A percentile compares a stretch with the other conserved stretches of the same genome.
Conservation (phyloP, 176 grass and related monocot species). For the Cenchrus purpureus region DNA sequence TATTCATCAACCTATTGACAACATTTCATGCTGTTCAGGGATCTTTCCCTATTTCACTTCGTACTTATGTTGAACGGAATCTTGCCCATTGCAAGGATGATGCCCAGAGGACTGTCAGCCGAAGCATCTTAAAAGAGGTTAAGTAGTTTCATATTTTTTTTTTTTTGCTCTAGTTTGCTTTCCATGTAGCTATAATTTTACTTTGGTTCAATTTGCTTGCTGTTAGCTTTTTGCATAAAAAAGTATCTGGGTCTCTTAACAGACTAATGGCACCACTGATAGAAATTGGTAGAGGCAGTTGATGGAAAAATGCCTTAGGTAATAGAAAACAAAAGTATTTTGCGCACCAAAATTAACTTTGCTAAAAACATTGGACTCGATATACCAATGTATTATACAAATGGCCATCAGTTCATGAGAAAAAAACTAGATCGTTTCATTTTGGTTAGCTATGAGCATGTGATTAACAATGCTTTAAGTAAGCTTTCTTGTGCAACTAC, state of each 20-base stretch:
- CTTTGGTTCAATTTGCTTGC: conserved; percentile 14
- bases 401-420: not conserved
- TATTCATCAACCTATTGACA: conserved; percentile 33
- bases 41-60: conserved; percentile 75
- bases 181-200: not conserved
- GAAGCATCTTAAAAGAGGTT: conserved; percentile 84
- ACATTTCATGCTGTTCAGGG: conserved; percentile 51
- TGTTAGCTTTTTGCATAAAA: not conserved
- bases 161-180: conserved; percentile 31
- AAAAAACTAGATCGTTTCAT: not conserved
- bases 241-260: not conserved
- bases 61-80: conserved; percentile 77
- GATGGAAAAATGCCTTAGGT: not conserved
- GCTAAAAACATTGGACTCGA: not conserved
- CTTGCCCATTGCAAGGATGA: conserved; percentile 88
- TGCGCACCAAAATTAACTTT: not conserved
- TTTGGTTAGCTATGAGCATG: conserved; percentile 12
- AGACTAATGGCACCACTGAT: not conserved
- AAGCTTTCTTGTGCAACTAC: conserved; percentile 4
- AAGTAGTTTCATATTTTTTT: conserved; percentile 14
- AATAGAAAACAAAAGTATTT: not conserved
- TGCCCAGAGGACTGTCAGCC: conserved; percentile 63
- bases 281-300: not conserved
- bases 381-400: not conserved
- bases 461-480: not conserved